Evolutionary conservation across 768 basidiomycete species (phyloP), one percentile per base, ranked within the genome.

Genomic region (Lepiota venenata): DNA sequence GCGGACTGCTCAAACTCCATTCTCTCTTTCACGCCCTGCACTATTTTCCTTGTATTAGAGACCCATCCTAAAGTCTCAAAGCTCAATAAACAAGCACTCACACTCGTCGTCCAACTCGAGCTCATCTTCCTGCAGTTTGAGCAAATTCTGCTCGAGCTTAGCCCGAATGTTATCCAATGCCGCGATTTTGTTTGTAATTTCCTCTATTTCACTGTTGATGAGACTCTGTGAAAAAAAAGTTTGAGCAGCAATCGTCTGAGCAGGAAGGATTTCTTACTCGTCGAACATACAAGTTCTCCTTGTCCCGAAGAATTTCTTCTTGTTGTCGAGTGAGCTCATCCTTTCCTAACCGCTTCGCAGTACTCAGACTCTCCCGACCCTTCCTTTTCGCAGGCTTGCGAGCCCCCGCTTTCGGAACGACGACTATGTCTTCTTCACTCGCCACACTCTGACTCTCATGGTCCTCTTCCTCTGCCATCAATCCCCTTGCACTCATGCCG

Each of bases 41-140:
- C 93, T 96, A 61, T 21, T 50, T 35, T 9, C 20, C 6, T n/a
- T 25, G 58, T n/a, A 38, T 37, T 4, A 43, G 25, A 16, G n/a
- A n/a, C n/a, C n/a, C n/a, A n/a, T n/a, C n/a, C 56, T 52, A 48
- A 51, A 56, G 45, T 11, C 49, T 37, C 21, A 51, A 43, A 39
- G 52, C 32, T 11, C 32, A 9, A 29, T 3, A 29, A 47, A 57
- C 42, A 25, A 15, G 48, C 10, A 78, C 91, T 63, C 63, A 95
- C 93, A 69, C 72, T 99, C 96, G 56, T 97, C 96, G 63, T 97
- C 93, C n/a, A 99, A 73, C 64, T 98, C 96, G 20, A 99, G 74
- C 58, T 97, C 95, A 61, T 98, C 96, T 66, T 99, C 96, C 54
- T 95, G 91, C 43, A 98, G 67, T 65, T 83, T 89, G 29, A 98